Conservation (phyloP, 2,329 filamentous ascomycete species). For the Fonsecaea multimorphosa region DNA sequence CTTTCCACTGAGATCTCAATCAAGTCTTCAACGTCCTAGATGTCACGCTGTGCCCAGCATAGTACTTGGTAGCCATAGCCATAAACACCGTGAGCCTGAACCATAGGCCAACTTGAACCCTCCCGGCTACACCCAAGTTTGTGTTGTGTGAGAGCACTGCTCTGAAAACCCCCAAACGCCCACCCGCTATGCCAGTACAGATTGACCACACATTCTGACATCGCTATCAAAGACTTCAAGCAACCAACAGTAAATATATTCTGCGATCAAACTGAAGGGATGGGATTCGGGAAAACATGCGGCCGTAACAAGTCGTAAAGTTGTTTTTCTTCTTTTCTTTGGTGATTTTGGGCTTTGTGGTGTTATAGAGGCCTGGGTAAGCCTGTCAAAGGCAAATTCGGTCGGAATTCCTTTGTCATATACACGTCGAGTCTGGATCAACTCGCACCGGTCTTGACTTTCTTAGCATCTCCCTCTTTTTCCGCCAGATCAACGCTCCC, state of each 20-base stretch:
- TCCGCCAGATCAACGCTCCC: constrained; percentile 30
- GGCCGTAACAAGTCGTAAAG: not conserved
- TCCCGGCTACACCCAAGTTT: not conserved
- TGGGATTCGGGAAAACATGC: not conserved
- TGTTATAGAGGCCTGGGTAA: not conserved
- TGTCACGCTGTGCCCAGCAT: not conserved
- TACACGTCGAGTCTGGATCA: not conserved
- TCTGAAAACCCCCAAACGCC: not conserved
- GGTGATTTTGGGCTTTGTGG: not conserved
- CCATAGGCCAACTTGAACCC: not conserved
- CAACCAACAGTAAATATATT: not conserved
- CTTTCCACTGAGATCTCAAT: not conserved
- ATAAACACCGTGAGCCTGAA: not conserved
- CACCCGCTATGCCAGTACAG: not conserved
- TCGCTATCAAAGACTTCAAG: constrained; percentile 1
- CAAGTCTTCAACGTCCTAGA: not conserved
- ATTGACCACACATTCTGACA: not conserved
- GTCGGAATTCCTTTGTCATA: not conserved
- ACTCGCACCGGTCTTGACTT: constrained; percentile 35
- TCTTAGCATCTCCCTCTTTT: constrained; percentile 34
- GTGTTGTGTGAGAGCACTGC: not conserved
- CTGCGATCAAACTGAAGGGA: not conserved
- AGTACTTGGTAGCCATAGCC: not conserved
- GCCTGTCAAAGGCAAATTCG: not conserved
- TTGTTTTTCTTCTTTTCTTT: not conserved